Conservation (phyloP, 2,329 filamentous ascomycete genomes). For the Cladobotryum mycophilum region DNA sequence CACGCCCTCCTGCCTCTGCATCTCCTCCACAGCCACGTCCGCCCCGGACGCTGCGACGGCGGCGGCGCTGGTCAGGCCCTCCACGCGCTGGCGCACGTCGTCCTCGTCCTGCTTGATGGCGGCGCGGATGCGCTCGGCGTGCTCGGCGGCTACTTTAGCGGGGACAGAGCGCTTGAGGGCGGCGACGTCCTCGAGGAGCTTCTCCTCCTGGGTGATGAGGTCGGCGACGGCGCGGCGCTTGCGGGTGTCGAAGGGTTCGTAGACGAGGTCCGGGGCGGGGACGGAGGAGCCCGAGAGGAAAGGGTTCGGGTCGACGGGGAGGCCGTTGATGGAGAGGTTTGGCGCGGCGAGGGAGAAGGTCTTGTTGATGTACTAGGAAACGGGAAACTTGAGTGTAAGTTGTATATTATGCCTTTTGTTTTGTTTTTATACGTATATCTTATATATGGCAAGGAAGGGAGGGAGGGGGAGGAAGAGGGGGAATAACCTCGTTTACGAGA, state of each 20-base stretch:
- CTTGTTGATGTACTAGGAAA: conserved; percentile 50
- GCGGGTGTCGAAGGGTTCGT: conserved; percentile 56
- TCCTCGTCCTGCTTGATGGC: conserved; percentile 43
- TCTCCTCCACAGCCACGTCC: conserved; percentile 25
- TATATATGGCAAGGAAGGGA: neutral
- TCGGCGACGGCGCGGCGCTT: conserved; percentile 54
- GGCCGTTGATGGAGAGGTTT: conserved; percentile 59
- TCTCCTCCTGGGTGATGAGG: conserved; percentile 56
- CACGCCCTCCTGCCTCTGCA: conserved; percentile 39
- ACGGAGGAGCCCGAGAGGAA: conserved; percentile 27
- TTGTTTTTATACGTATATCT: too few relatives aligned
- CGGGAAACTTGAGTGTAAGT: neutral
- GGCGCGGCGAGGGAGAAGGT: conserved; percentile 54
- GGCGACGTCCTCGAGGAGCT: conserved; percentile 58
- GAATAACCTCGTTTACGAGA: conserved; percentile 50
- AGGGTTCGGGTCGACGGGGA: conserved; percentile 38
- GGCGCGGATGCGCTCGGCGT: conserved; percentile 34
- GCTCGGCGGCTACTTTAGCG: conserved; percentile 34
- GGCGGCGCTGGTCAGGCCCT: conserved; percentile 11
- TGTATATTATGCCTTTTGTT: neutral
- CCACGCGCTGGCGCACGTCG: conserved; percentile 27
- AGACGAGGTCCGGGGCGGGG: conserved; percentile 28
- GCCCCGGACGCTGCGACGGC: conserved; percentile 17
- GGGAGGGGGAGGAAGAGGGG: neutral
- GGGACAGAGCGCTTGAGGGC: conserved; percentile 51